A percentile compares a stretch with the other conserved stretches of the same genome.
phyloP scores from a whole-genome alignment of 2,329 filamentous ascomycete species.

The Nigrospora oryzae region DNA sequence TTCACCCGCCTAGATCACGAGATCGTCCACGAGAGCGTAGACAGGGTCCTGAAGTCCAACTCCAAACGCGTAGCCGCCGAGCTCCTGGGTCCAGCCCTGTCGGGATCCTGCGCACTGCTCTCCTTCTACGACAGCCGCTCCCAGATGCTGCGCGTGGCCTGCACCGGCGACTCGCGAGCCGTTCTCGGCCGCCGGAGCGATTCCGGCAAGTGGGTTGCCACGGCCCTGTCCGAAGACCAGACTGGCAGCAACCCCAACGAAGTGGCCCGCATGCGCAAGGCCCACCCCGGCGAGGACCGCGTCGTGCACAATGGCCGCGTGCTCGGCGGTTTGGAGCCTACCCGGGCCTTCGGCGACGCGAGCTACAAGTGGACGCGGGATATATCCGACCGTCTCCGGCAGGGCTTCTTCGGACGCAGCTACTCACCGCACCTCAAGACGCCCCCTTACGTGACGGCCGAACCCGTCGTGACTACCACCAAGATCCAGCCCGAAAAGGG shows the following conservation, averaged over 20 bases:
- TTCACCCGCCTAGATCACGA: slow-evolving; percentile 87
- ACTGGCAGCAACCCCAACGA: slow-evolving; percentile 86
- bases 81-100: slow-evolving; percentile 82
- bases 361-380: slow-evolving; percentile 93
- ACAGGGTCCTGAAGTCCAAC: slow-evolving; percentile 81
- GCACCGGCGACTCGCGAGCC: slow-evolving; percentile 92
- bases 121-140: slow-evolving; percentile 91
- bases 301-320: slow-evolving; percentile 87
- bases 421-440: slow-evolving; percentile 74
- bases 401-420: slow-evolving; percentile 78
- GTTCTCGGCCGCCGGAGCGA: slow-evolving; percentile 73
- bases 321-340: slow-evolving; percentile 84
- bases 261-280: slow-evolving; percentile 69
- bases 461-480: slow-evolving; percentile 89
- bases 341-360: slow-evolving; percentile 90
- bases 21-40: slow-evolving; percentile 87
- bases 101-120: slow-evolving; percentile 91
- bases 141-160: slow-evolving; percentile 85
- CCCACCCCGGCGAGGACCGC: slow-evolving; percentile 82
- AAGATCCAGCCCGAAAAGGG: slow-evolving; percentile 82
- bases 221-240: slow-evolving; percentile 83
- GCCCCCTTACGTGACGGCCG: slow-evolving; percentile 93
- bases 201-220: slow-evolving; percentile 89
- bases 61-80: slow-evolving; percentile 89
- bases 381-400: slow-evolving; percentile 72